Evolutionary conservation across 1,284 basidiomycete genomes (phyloP), one percentile per base, ranked within the genome.

Genomic region (Cutaneotrichosporon cutaneum): DNA sequence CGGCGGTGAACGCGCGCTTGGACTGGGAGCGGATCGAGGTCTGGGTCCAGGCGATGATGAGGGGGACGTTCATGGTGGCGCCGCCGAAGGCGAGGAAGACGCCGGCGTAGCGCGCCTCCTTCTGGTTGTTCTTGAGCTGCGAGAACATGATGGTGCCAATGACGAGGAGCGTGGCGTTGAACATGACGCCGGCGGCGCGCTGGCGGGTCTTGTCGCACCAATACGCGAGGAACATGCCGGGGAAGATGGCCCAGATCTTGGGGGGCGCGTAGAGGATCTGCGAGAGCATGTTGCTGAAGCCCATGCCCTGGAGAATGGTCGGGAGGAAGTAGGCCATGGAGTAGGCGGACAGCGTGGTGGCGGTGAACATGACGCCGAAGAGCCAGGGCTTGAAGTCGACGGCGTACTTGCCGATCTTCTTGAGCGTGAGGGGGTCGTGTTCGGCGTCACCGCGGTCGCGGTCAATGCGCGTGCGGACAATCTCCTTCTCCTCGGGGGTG

Each of bases 1-100:
- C 63, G 22, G 58, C 54, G 24, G 60, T 55, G 50, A 78, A 76
- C n/a, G 71, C 68, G 44, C 70, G 66, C 64, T 81, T 81, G 33
- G 74, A 73, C 66, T 81, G 77, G 21, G 74, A 72, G 18, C 76
- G 76, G 39, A 82, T 77, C 71, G 80, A 81, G 68, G 77, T 79
- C 64, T 77, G 74, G 50, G 72, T 71, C 69, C 76, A 78, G 4
- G 73, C 67, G 30, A 76, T 60, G 42, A 73, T 68, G 47, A 73
- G 71, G 7, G 77, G 76, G 9, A 75, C 66, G 62, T 73, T 76
- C 55, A 66, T 59, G 65, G 70, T 62, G 44, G 50, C 59, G n/a
- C 79, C 80, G 56, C 74, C 74, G 54, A 79, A 58, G 2, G 64
- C 60, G 32, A 82, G 68, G 60, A 65, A 65, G 26, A 59, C 44